A percentile compares a stretch with the other conserved stretches of the same genome.
phyloP scores from a whole-genome alignment of 176 grass and related monocot genomes.

The Lolium multiflorum region DNA sequence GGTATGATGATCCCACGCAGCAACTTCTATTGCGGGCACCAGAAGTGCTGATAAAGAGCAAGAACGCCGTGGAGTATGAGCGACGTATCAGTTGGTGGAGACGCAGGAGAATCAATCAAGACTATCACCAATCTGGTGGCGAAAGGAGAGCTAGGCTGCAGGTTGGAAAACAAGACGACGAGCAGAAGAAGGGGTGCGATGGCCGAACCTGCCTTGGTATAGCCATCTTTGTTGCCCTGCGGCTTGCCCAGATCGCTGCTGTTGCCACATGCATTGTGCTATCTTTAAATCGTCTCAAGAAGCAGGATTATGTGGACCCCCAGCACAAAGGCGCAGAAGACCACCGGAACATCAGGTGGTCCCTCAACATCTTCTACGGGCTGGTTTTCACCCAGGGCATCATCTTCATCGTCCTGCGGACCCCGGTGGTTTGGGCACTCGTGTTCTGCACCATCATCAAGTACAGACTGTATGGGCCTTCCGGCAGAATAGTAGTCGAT shows the following conservation, averaged over 20 bases:
- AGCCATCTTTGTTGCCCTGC: accelerated
- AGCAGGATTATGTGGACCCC: conserved; percentile 22
- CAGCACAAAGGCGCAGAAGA: background rate
- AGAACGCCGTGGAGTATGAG: background rate
- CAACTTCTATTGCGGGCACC: conserved; percentile 18
- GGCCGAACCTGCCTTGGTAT: background rate
- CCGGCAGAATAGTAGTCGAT: background rate
- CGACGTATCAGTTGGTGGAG: background rate
- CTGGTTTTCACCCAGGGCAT: conserved; percentile 29
- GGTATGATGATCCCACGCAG: conserved; percentile 15
- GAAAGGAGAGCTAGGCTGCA: background rate
- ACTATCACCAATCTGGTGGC: background rate
- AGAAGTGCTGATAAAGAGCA: background rate
- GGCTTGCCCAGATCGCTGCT: background rate
- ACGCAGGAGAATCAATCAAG: background rate
- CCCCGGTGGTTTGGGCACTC: background rate
- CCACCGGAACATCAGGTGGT: conserved; percentile 4
- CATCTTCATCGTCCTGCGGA: conserved; percentile 9
- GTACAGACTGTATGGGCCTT: background rate
- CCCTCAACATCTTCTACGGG: conserved; percentile 41
- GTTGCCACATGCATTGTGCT: background rate
- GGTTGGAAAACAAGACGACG: background rate
- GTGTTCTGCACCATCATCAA: accelerated
- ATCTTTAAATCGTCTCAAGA: background rate
- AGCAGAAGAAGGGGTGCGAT: background rate